Evolutionary conservation across 768 basidiomycete genomes (phyloP).

Genomic region (Tricholoma flavovirens): DNA sequence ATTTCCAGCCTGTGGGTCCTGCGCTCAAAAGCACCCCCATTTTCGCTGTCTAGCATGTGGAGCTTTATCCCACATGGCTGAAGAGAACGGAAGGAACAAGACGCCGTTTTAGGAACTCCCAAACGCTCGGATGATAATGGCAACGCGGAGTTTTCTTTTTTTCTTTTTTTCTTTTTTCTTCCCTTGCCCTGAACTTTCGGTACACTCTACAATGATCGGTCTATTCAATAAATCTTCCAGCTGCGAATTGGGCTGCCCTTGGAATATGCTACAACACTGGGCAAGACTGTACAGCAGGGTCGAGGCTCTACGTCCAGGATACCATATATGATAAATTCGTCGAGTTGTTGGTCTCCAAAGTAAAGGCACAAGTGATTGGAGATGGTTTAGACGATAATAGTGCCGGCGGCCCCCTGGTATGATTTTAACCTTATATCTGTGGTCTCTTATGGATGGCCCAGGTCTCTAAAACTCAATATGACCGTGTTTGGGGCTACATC

Average conservation of each 20-base stretch:
- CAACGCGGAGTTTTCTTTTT: neutral
- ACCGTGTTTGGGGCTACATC: conserved; percentile 85
- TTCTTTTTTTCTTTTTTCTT: neutral
- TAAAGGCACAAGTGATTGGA: conserved; percentile 66
- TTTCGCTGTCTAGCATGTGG: neutral
- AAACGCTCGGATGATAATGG: neutral
- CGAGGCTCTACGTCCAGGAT: conserved; percentile 85
- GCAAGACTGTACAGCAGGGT: conserved; percentile 94
- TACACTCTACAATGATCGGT: neutral
- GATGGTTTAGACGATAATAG: conserved; percentile 74
- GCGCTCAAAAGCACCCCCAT: neutral
- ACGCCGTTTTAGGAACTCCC: neutral
- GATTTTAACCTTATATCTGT: conserved; percentile 13
- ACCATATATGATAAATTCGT: conserved; percentile 84
- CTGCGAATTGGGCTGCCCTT: conserved; percentile 80
- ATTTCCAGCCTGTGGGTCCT: neutral
- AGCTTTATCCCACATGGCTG: neutral
- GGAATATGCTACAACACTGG: conserved; percentile 87
- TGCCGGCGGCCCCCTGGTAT: conserved; percentile 80
- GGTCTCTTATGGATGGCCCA: conserved; percentile 20
- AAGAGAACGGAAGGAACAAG: neutral
- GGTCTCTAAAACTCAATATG: conserved; percentile 82
- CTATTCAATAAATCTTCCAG: conserved; percentile 26
- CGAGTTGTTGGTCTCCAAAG: conserved; percentile 54
- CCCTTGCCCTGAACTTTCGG: neutral